Base-by-base conservation (phyloP, 208 protist species). In the Trypanosoma scelopori region DNA sequence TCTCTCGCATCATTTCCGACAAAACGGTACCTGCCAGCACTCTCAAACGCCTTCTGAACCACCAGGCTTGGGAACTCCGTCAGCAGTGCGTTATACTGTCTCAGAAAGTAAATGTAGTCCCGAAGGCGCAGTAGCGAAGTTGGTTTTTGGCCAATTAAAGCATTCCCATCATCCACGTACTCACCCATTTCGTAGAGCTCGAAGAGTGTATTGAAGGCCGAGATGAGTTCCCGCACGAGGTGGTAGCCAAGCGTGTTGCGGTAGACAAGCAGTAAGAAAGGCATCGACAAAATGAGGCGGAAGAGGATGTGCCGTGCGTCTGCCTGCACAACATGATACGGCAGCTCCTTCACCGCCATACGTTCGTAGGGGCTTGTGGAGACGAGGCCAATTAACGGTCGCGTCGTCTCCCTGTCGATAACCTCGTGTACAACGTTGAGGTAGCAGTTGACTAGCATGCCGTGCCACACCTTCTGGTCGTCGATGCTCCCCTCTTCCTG, bases 71-170 rank as follows among this genome's bases (percentile, higher is more conserved):
- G 86, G 27, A 75, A 79, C 51, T 82, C 62, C 1, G 82, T 77
- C 3, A 92, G 60, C 13, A 60, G 52, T 25, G 79, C 67, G 22
- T 82, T 87, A 61, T 89, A 55, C n/a, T 77, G 53, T 28, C 81
- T 78, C n/a, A 82, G 74, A 62, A 92, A 92, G 61, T 85, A 89
- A 45, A 92, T 76, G 69, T 87, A 92, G 49, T 89, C 81, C 1
- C 79, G 82, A 48, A 84, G 66, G 20, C 84, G 81, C 11, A 51
- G 48, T 18, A 88, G 52, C 25, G 66, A 61, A 11, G 61, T 32
- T n/a, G 59, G 48, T 41, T 58, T 57, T 46, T 53, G 22, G 20
- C 32, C 27, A 9, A 43, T 4, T 5, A 12, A 13, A 64, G 11
- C 22, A 42, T 32, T 65, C 1, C 58, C 52, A 20, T 71, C 69